Evolutionary conservation across 257 asterid species (phyloP), one percentile per base, ranked within the genome.

Genomic region (Salvia splendens): DNA sequence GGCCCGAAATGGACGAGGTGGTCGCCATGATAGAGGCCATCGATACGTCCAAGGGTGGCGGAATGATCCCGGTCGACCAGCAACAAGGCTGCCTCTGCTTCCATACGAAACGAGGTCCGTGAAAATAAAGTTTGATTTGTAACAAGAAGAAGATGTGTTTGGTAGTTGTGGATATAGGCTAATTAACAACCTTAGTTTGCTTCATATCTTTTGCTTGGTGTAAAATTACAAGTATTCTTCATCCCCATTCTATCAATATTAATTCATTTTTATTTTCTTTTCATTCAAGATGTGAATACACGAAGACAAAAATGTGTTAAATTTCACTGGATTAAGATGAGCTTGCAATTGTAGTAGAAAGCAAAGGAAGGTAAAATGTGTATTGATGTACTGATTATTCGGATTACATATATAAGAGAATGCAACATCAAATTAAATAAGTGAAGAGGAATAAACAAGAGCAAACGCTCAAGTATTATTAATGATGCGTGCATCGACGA

Each of bases 1-100:
- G 95, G 67, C 95, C 95, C 0, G 96, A 85, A 68, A 89, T 89
- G 96, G 96, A 89, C 9, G 96, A 87, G 80, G 95, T 87, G 2
- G 97, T 89, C n/a, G 42, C 86, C 6, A 67, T 89, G 91, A 12
- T 89, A 15, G 97, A 89, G 83, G 97, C 85, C 0, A 87, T 87
- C 24, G 97, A 89, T 73, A 87, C 95, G 2, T 71, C 95, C 1
- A 87, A 86, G 75, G 97, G 97, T 3, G 97, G 97, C 11, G 97
- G 97, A 58, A 89, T 89, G 97, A 89, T 89, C 74, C 97, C 97
- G 1, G 75, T 65, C 8, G 97, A 85, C 75, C 94, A 89, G 65
- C 91, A 81, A 64, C 88, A 82, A 38, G 84, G 95, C 5, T 89
- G 97, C 72, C 82, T 89, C 17, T 89, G 95, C 61, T 85, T 87